Base-by-base conservation (phyloP, 2,329 filamentous ascomycete genomes). In the Alternaria angustiovoidea region DNA sequence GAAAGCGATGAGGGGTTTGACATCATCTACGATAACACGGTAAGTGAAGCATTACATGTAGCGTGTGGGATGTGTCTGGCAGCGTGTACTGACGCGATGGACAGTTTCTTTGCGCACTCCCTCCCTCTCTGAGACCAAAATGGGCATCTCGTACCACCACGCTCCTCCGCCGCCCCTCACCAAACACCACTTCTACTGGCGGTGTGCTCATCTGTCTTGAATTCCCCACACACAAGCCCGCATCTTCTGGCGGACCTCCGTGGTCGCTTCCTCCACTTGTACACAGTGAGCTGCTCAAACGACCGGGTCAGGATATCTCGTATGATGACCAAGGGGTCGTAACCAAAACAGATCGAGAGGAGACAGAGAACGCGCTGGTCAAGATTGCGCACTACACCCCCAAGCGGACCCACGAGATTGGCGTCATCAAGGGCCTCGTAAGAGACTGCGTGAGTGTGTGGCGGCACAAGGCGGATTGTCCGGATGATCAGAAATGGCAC, bases 211-310 rank as follows among this genome's bases (percentile, higher is more conserved):
- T 89, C 49, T 89, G 87, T 78, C 84, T 96, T 62, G 92, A 96
- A 75, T 96, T 91, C 75, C 93, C 93, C 9, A 88, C 89, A 1
- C 85, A 87, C 62, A 95, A 94, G 75, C 83, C 87, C 42, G 84
- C 89, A 9, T 82, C 82, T 11, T 82, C 85, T 9, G 84, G 84
- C 9, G 92, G 93, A 0, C 92, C 93, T 12, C 92, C 93, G 2
- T 94, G 87, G 84, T 87, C 88, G 7, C 79, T 92, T 41, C 86
- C 87, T 12, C 85, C 90, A 1, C 85, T 88, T 61, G 86, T 91
- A 28, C 95, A 96, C 76, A 81, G 88, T 69, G 88, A 88, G 63
- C 88, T 94, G 68, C 83, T 96, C 42, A 84, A 84, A 54, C 83
- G 86, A 48, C 92, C 92, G 0, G 92, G 92, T 2, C 83, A 89